Evolutionary conservation across 2,329 filamentous ascomycete genomes (phyloP).

Genomic region (Xylaria multiplex): DNA sequence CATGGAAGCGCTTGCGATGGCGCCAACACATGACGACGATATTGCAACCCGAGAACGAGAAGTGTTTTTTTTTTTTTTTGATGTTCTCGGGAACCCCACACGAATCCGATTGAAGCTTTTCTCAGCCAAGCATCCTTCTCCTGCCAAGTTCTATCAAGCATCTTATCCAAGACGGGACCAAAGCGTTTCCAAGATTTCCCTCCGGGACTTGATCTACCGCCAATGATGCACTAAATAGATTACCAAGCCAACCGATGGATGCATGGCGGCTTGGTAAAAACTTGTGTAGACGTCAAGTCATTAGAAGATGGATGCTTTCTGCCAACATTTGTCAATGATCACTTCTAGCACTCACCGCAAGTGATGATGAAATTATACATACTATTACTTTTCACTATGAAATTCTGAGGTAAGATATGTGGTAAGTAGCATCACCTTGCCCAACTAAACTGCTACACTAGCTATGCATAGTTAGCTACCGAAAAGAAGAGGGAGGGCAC

Average conservation of each 20-base stretch:
- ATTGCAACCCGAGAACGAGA: neutral
- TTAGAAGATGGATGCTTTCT: no score
- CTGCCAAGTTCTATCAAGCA: neutral
- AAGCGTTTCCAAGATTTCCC: neutral
- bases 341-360: neutral
- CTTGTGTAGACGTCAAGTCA: no score
- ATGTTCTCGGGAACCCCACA: neutral
- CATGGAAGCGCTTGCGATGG: no score
- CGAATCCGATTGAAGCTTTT: conserved; percentile 15
- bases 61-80: neutral
- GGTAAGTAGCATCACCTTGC: neutral
- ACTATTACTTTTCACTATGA: no score
- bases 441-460: no score
- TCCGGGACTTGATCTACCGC: neutral
- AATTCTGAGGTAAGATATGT: neutral
- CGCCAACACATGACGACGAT: conserved; percentile 5
- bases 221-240: no score
- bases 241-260: no score
- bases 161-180: neutral
- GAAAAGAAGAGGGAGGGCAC: no score
- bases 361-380: neutral
- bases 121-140: conserved; percentile 8
- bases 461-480: no score
- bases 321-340: neutral
- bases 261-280: no score